A percentile compares a stretch with the other conserved stretches of the same genome.
Evolutionary conservation across 805 yeast species (phyloP).

Genomic region (Ogataea trehalophila): DNA sequence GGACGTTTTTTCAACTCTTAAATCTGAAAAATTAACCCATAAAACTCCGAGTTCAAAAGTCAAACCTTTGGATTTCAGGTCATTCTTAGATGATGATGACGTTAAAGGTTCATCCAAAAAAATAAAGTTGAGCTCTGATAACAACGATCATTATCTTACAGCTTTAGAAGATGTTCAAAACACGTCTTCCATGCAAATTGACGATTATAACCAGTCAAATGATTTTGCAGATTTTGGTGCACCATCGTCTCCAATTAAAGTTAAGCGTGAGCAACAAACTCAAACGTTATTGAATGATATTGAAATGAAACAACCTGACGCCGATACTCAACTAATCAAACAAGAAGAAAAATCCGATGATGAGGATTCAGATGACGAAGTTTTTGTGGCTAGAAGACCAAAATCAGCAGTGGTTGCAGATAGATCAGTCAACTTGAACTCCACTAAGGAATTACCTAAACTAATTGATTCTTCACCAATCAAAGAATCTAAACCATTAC

Average conservation of each 20-base stretch:
- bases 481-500: constrained; percentile 2
- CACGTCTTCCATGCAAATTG: constrained; percentile 1
- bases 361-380: constrained; percentile 31
- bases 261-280: constrained; percentile 1
- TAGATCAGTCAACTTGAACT: constrained; percentile 37
- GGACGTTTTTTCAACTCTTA: constrained; percentile 27
- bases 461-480: constrained; percentile 24
- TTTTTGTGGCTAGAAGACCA: constrained; percentile 50
- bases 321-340: neutral
- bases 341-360: constrained; percentile 2
- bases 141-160: constrained; percentile 15
- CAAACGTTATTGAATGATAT: constrained; percentile 5
- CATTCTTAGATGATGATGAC: constrained; percentile 18
- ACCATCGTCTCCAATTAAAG: constrained; percentile 30
- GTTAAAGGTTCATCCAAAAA: constrained; percentile 18
- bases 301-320: neutral
- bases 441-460: constrained; percentile 19
- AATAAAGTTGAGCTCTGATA: constrained; percentile 19
- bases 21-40: constrained; percentile 21
- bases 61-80: constrained; percentile 18
- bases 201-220: constrained; percentile 9
- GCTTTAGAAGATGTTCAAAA: constrained; percentile 11
- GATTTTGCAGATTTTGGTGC: constrained; percentile 12
- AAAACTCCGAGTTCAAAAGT: constrained; percentile 27
- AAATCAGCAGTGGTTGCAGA: constrained; percentile 38